Base-by-base conservation (phyloP, 1,284 basidiomycete genomes). In the Porodaedalea pini region DNA sequence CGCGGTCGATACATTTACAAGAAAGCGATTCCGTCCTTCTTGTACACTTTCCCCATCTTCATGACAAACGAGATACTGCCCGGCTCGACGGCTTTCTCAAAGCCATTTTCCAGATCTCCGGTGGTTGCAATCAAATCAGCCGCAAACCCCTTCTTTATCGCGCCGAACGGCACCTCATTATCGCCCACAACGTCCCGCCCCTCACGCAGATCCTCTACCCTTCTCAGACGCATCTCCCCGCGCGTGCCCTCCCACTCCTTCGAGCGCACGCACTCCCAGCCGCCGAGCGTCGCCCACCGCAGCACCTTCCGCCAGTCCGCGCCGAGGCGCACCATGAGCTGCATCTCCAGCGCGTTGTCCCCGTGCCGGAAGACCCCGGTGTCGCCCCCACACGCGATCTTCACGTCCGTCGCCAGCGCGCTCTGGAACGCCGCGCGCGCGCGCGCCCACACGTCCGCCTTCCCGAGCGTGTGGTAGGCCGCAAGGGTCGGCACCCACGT, bases 341-440 rank as follows among this genome's bases (percentile, higher is more conserved):
- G 71, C 74, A 86, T 72, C 71, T 86, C 85, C 39, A 81, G 68
- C 27, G 80, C 75, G 63, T 87, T 87, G 57, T 77, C 71, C 1
- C 83, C 83, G 65, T 85, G 85, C 31, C 78, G 63, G 67, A 86
- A 87, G 2, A 78, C 75, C 2, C 83, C 83, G 0, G 83, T 86
- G 66, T 86, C 83, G 1, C 83, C 83, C 2, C 83, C 83, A 65
- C 80, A 81, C 3, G 81, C 82, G 54, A 86, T 75, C 25, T 75
- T 75, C 59, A 78, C 65, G 0, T 73, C 74, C 2, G 67, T 63
- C 23, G 69, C 67, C 8, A 85, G 64, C 6, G 78, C 82, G 2
- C 66, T 67, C 52, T 68, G 63, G 70, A 88, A 86, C 5, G 74
- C 72, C 8, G 61, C 61, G 29, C 68, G 63, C 1, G 71, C 71